Percentiles rank a stretch among this genome's conserved stretches.
These are phyloP conservation scores for Coemansia sp. DNA, from an alignment of 192 early-diverging fungal species.

Conservation along the genomic window DNA sequence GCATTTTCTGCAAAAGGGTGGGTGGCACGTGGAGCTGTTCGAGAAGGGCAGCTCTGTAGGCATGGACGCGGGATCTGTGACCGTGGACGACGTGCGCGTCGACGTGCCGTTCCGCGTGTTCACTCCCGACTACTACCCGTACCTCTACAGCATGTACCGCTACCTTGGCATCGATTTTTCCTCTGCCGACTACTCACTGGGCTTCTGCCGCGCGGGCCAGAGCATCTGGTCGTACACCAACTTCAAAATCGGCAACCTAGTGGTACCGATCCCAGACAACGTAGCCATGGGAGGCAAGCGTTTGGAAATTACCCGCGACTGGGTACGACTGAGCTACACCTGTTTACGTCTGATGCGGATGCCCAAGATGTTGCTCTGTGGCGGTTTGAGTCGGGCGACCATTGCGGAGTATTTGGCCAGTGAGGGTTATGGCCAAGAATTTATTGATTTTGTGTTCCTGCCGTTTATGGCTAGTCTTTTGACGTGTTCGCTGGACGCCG, in stretches of 20 bases:
- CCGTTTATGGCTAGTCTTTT: conserved; percentile 48
- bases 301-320: conserved; percentile 28
- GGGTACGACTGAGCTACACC: conserved; percentile 32
- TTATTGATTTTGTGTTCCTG: conserved; percentile 27
- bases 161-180: conserved; percentile 33
- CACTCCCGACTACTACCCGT: conserved; percentile 53
- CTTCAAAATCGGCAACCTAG: conserved; percentile 18
- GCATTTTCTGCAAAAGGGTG: conserved; percentile 35
- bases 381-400: conserved; percentile 14
- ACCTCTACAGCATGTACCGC: conserved; percentile 35
- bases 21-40: conserved; percentile 40
- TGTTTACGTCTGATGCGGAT: conserved; percentile 16
- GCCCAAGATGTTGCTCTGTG: conserved; percentile 8
- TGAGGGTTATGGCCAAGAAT: conserved; percentile 19
- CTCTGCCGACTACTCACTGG: conserved; percentile 49
- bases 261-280: conserved; percentile 32
- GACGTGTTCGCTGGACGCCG: conserved; percentile 41
- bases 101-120: conserved; percentile 56
- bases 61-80: conserved; percentile 49
- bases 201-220: conserved; percentile 17
- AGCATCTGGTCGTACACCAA: conserved; percentile 52
- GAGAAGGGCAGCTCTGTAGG: conserved; percentile 30
- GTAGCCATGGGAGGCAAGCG: conserved; percentile 5
- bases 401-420: conserved; percentile 33
- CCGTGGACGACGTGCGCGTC: conserved; percentile 38